Percentiles rank a stretch among this genome's conserved stretches.
Conservation (phyloP, 2,329 filamentous ascomycete genomes). For the Colletotrichum kahawae region DNA sequence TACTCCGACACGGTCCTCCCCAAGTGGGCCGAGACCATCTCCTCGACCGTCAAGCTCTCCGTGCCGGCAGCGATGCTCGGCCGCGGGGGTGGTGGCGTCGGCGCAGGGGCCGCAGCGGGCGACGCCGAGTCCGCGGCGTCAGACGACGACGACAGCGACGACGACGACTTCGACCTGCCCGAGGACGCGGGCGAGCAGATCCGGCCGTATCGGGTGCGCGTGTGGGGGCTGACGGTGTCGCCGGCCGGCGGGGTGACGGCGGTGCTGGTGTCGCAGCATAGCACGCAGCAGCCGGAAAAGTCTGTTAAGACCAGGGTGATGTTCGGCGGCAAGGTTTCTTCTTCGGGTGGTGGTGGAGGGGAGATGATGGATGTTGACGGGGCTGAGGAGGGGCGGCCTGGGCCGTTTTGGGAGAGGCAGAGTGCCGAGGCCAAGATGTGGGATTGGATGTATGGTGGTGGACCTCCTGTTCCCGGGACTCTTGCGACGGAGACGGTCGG, state of each 20-base stretch:
- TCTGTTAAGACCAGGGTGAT: constrained; percentile 39
- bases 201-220: constrained; percentile 53
- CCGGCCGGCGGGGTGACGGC: constrained; percentile 58
- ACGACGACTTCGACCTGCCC: constrained; percentile 35
- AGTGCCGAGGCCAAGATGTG: constrained; percentile 62
- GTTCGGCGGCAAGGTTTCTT: constrained; percentile 33
- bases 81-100: constrained; percentile 34
- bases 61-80: constrained; percentile 52
- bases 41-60: constrained; percentile 45
- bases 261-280: constrained; percentile 54
- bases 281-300: constrained; percentile 53
- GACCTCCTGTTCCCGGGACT: constrained; percentile 47
- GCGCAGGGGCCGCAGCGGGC: constrained; percentile 33
- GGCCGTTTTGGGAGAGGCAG: constrained; percentile 26
- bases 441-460: constrained; percentile 65
- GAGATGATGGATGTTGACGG: constrained; percentile 6
- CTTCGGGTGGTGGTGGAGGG: not conserved
- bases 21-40: constrained; percentile 54
- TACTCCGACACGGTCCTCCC: constrained; percentile 24
- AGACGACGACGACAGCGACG: constrained; percentile 27
- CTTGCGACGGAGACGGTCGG: constrained; percentile 22
- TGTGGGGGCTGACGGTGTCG: constrained; percentile 59
- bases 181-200: constrained; percentile 44
- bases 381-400: not conserved
- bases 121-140: constrained; percentile 16